These are phyloP conservation scores for Spergularia azorica DNA, from an alignment of 179 eudicot species.

Conservation along the genomic window DNA sequence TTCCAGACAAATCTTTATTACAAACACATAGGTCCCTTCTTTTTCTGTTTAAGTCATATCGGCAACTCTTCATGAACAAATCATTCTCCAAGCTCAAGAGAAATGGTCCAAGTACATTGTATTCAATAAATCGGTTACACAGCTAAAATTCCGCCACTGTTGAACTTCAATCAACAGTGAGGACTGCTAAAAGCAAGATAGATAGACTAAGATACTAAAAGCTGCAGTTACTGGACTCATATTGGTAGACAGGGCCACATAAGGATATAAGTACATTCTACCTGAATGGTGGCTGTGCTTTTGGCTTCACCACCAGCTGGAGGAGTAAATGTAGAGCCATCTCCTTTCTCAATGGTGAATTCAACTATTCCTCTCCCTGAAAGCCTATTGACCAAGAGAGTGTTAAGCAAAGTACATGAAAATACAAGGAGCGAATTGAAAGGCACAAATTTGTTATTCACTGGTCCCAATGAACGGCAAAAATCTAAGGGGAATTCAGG, in stretches of 20 bases:
- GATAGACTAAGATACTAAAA: not conserved
- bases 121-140: no score
- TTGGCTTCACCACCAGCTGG: constrained; percentile 76
- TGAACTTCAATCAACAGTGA: no score
- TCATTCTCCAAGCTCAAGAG: no score
- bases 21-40: no score
- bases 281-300: constrained; percentile 74
- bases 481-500: no score
- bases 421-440: constrained; percentile 1
- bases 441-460: not conserved
- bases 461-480: not conserved
- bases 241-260: not conserved
- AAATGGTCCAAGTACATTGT: no score
- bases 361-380: constrained; percentile 81
- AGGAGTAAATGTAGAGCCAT: constrained; percentile 81
- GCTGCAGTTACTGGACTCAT: not conserved
- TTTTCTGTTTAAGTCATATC: no score
- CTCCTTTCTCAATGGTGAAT: constrained; percentile 78
- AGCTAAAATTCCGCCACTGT: no score
- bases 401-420: not conserved
- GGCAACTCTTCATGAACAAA: no score
- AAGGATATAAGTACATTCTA: constrained; percentile 9
- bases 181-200: no score
- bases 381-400: constrained; percentile 44
- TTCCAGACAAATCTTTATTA: no score